phyloP scores from a whole-genome alignment of 2,329 filamentous ascomycete genomes.

The Cladobotryum protrusum region DNA sequence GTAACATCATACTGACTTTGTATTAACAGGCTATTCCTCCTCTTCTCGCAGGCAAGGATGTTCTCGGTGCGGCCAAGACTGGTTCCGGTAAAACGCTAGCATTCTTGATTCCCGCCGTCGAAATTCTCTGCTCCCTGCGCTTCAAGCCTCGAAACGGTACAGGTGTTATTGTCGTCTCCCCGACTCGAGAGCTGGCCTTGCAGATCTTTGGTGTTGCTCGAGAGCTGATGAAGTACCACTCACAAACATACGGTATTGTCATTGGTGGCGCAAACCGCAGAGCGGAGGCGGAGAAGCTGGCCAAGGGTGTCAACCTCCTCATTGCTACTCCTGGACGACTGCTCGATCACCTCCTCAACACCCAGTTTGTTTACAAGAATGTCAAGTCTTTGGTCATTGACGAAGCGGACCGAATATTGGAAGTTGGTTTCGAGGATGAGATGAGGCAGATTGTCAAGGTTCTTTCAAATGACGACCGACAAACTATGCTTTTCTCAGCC shows the following conservation, averaged over 20 bases:
- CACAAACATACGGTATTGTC: constrained; percentile 90
- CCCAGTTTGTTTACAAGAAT: constrained; percentile 82
- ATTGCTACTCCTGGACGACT: constrained; percentile 91
- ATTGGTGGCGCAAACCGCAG: constrained; percentile 90
- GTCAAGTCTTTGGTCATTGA: constrained; percentile 89
- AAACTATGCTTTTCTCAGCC: constrained; percentile 97
- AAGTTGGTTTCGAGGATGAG: constrained; percentile 98
- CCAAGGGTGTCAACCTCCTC: constrained; percentile 88
- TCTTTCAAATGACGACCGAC: constrained; percentile 75
- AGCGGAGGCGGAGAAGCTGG: constrained; percentile 89
- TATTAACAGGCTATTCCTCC: constrained; percentile 64
- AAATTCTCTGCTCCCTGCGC: constrained; percentile 81
- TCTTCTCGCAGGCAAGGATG: constrained; percentile 80
- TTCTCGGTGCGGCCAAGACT: constrained; percentile 92
- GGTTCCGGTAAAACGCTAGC: constrained; percentile 93
- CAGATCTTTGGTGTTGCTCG: constrained; percentile 91
- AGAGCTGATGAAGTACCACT: constrained; percentile 88
- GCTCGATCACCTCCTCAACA: constrained; percentile 91
- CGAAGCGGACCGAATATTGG: constrained; percentile 91
- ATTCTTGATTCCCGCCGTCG: constrained; percentile 88
- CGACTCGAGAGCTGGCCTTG: constrained; percentile 63
- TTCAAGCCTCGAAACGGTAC: constrained; percentile 95
- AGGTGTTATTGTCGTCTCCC: constrained; percentile 81
- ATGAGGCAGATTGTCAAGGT: constrained; percentile 97
- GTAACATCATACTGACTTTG: neutral